Evolutionary conservation across 73 alveolate genomes (phyloP).

Genomic region (Urostyla sp.): DNA sequence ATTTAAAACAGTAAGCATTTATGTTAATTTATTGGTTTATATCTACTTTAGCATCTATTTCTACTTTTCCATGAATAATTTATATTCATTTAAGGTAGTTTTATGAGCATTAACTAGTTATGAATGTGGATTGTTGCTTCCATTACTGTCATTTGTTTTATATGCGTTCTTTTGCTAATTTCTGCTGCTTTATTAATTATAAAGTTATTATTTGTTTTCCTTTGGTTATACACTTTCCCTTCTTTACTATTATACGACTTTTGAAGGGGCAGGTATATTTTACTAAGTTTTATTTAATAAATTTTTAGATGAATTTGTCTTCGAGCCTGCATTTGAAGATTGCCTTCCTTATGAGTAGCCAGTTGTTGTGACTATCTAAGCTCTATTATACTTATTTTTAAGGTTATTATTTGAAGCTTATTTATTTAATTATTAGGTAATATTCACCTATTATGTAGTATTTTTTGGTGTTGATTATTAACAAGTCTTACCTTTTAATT

Average conservation of each 20-base stretch:
- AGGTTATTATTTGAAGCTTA: slow-evolving; percentile 22
- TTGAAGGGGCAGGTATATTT: not conserved
- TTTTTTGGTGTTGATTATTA: slow-evolving; percentile 19
- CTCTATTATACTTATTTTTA: slow-evolving; percentile 20
- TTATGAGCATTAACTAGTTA: not conserved
- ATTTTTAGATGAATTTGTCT: slow-evolving; percentile 12
- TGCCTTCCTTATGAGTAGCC: not conserved
- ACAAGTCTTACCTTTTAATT: not conserved
- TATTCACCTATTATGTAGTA: not conserved
- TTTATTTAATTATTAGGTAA: not conserved
- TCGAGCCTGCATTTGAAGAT: slow-evolving; percentile 10
- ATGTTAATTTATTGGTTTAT: slow-evolving; percentile 3
- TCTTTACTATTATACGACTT: not conserved
- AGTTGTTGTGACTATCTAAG: not conserved
- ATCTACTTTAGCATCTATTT: slow-evolving; percentile 13
- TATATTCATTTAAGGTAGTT: slow-evolving; percentile 28
- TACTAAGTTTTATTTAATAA: slow-evolving; percentile 1
- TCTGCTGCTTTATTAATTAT: not conserved
- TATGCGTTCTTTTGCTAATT: not conserved
- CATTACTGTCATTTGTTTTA: slow-evolving; percentile 17
- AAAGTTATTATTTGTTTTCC: not conserved
- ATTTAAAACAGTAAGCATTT: slow-evolving; percentile 14
- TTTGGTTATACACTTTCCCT: slow-evolving; percentile 9
- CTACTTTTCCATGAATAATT: slow-evolving; percentile 26
- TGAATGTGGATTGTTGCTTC: not conserved